Percentiles rank a stretch among this genome's conserved stretches.
phyloP scores from a whole-genome alignment of 805 yeast genomes.

The Saccharomycopsis schoenii region DNA sequence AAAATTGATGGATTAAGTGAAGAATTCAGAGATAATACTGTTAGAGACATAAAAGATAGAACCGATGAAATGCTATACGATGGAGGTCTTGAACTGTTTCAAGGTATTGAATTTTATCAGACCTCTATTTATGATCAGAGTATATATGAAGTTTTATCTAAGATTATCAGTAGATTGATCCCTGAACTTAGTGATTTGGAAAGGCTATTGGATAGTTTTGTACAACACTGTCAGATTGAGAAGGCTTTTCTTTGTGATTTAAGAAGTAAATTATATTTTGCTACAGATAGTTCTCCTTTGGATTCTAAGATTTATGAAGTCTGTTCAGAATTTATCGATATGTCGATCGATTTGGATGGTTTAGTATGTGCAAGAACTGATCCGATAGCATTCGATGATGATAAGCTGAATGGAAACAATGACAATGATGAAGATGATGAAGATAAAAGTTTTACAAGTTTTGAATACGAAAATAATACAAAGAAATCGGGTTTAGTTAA shows the following conservation, averaged over 20 bases:
- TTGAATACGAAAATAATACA: background rate
- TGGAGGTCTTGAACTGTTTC: conserved; percentile 83
- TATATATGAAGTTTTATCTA: conserved; percentile 88
- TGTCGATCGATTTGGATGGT: conserved; percentile 79
- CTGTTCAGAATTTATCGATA: conserved; percentile 94
- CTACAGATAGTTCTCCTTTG: conserved; percentile 92
- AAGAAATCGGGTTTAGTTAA: background rate
- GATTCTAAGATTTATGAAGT: conserved; percentile 94
- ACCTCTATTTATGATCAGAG: conserved; percentile 95
- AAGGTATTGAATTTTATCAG: conserved; percentile 64
- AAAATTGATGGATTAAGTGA: conserved; percentile 93
- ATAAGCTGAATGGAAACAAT: conserved; percentile 1
- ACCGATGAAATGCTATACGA: conserved; percentile 89
- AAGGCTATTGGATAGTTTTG: conserved; percentile 76
- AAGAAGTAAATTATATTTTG: conserved; percentile 86
- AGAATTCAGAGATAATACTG: conserved; percentile 89
- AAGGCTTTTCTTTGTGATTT: conserved; percentile 90
- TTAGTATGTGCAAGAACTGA: conserved; percentile 34
- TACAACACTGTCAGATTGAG: conserved; percentile 83
- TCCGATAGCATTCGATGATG: conserved; percentile 1
- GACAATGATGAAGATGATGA: background rate
- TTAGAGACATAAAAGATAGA: conserved; percentile 91
- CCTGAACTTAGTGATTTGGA: conserved; percentile 84
- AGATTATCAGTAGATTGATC: conserved; percentile 85
- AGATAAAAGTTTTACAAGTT: background rate